Evolutionary conservation across 208 protist species (phyloP), one percentile per base, ranked within the genome.

Genomic region (Acanthamoeba pearcei): DNA sequence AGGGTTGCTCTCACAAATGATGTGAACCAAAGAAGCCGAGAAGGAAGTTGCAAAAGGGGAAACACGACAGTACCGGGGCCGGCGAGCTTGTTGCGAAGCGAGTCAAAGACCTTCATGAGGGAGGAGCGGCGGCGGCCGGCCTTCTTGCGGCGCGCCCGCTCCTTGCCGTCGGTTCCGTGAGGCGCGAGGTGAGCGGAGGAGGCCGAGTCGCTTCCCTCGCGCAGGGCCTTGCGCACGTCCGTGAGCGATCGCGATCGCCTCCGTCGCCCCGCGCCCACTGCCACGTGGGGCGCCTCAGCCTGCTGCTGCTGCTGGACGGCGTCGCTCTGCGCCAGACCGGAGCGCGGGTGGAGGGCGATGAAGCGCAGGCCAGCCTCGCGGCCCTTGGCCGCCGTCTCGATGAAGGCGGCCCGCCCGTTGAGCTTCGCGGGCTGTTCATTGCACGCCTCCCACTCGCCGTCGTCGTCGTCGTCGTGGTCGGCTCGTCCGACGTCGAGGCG

Each of bases 41-140:
- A n/a, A n/a, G n/a, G n/a, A n/a, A n/a, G n/a, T n/a, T n/a, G n/a
- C n/a, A n/a, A n/a, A n/a, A n/a, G n/a, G n/a, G n/a, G n/a, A n/a
- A n/a, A n/a, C n/a, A n/a, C n/a, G n/a, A n/a, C n/a, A n/a, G n/a
- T n/a, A 72, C 66, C 66, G 10, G 66, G 66, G 17, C 66, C n/a
- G 66, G n/a, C 29, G 13, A 72, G 22, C 66, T 72, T 72, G 29
- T 27, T 72, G 22, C 66, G 66, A 72, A 72, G 66, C 3, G 66
- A 72, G 29, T 72, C 66, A 38, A 72, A 72, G n/a, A 72, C 66
- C 29, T 72, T 72, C 66, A 72, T 72, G 22, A 72, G 66, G 27
- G 66, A 72, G 5, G 66, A 72, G 22, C 66, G 66, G 22, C 66
- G 66, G 9, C 24, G 15, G 15, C 60, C 24, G 22, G 66, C 29